These are phyloP conservation scores for Yamadazyma triangularis DNA, from an alignment of 1,139 yeast genomes.

Conservation along the genomic window DNA sequence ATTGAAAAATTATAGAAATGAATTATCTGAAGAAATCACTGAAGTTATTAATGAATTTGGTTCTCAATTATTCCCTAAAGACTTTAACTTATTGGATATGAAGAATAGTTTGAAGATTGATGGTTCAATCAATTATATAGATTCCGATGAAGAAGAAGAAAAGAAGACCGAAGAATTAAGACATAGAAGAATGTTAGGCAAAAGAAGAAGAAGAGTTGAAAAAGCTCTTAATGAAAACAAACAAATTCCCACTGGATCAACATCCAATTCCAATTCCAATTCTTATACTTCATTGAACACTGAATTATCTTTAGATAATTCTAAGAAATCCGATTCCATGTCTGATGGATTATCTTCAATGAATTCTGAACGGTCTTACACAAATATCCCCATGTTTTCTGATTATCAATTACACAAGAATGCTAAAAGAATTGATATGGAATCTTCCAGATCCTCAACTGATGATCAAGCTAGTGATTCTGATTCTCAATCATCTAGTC, in stretches of 20 bases:
- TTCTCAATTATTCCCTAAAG: conserved; percentile 42
- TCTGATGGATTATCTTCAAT: conserved; percentile 53
- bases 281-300: conserved; percentile 15
- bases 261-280: conserved; percentile 13
- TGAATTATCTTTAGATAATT: conserved; percentile 8
- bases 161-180: conserved; percentile 50
- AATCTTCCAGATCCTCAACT: neutral
- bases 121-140: conserved; percentile 13
- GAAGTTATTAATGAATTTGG: conserved; percentile 43
- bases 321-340: conserved; percentile 27
- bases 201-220: conserved; percentile 19
- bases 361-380: conserved; percentile 49
- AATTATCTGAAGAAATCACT: conserved; percentile 41
- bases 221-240: conserved; percentile 11
- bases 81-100: conserved; percentile 40
- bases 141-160: conserved; percentile 55
- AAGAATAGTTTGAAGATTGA: conserved; percentile 15
- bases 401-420: conserved; percentile 38
- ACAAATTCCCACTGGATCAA: conserved; percentile 2
- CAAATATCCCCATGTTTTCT: conserved; percentile 54
- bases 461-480: neutral
- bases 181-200: conserved; percentile 34
- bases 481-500: conserved; percentile 13
- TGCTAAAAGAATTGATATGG: too few relatives aligned
- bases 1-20: conserved; percentile 37